Conservation (phyloP, 768 basidiomycete species). For the Agaricus blazei region DNA sequence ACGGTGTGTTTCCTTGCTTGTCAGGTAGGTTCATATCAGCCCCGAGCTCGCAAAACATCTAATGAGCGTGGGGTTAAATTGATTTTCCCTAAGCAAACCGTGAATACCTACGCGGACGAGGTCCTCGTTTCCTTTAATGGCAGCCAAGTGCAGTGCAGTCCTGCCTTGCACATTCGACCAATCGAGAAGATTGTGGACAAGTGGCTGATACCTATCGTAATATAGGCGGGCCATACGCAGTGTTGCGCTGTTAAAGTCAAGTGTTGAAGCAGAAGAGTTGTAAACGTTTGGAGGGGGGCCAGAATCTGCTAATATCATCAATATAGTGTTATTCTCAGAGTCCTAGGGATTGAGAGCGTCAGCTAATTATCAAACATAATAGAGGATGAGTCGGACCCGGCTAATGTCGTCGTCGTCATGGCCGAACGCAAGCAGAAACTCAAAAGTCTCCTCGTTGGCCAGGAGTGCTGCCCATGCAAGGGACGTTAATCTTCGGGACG, state of each 20-base stretch:
- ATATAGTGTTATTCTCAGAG: slow-evolving; percentile 86
- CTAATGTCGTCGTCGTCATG: slow-evolving; percentile 94
- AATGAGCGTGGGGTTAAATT: neutral
- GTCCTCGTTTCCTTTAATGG: slow-evolving; percentile 85
- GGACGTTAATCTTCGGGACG: slow-evolving; percentile 73
- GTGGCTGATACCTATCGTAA: slow-evolving; percentile 79
- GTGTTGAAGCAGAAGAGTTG: slow-evolving; percentile 39
- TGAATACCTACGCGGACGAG: slow-evolving; percentile 66
- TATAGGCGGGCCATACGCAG: slow-evolving; percentile 86
- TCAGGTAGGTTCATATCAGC: slow-evolving; percentile 90
- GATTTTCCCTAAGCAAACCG: neutral
- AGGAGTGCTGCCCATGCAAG: slow-evolving; percentile 89
- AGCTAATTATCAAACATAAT: slow-evolving; percentile 1
- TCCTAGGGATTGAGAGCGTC: slow-evolving; percentile 48
- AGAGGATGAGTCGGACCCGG: slow-evolving; percentile 49
- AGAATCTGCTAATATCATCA: slow-evolving; percentile 87
- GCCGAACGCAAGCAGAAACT: slow-evolving; percentile 78
- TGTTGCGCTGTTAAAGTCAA: slow-evolving; percentile 65
- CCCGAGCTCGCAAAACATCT: slow-evolving; percentile 90
- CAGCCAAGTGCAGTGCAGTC: slow-evolving; percentile 85
- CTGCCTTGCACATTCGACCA: slow-evolving; percentile 91
- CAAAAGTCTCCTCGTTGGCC: slow-evolving; percentile 89
- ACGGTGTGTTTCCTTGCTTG: slow-evolving; percentile 85
- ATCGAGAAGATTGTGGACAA: slow-evolving; percentile 47
- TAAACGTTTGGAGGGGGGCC: slow-evolving; percentile 51